Evolutionary conservation across 225 moss, liverwort and hornwort genomes (phyloP), one percentile per base, ranked within the genome.

Genomic region (Physcomitrium patens): DNA sequence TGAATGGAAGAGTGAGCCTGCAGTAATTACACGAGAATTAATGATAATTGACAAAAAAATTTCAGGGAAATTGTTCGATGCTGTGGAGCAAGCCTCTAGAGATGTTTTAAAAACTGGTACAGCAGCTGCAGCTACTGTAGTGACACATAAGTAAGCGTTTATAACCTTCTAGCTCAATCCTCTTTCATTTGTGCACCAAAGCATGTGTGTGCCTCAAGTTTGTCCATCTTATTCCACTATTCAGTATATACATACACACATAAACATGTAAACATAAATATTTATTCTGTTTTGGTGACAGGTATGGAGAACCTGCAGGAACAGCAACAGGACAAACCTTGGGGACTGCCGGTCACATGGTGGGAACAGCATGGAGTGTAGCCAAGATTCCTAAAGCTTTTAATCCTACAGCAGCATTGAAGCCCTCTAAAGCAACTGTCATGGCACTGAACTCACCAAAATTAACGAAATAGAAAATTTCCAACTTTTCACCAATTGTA

Each of bases 41-140:
- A 76, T 59, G 46, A 74, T 65, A 1, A 26, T 41, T 71, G 28
- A 63, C 10, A n/a, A n/a, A 8, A 57, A 31, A 1, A 63, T 77
- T 75, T 19, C 91, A 96, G 96, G 87, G 74, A 92, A 65, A 65
- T 50, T 97, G 16, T 94, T 97, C 47, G 97, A 97, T 77, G 89
- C 97, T 2, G 78, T 94, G 75, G 97, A 97, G 78, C 85, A 81
- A 66, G 94, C 88, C 27, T 95, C 94, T 12, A 86, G 12, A 62
- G 89, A 91, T n/a, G 83, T 94, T 5, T 61, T 93, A 77, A 54
- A 59, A 70, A 80, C 81, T 47, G 85, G 94, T 53, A 69, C 89
- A 26, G 73, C 6, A 31, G 72, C 78, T 26, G 82, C 87, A 58
- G 49, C 77, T 51, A 68, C 72, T 57, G 80, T 91, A 26, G 86